These are phyloP conservation scores for Colletotrichum euphorbiae DNA, from an alignment of 2,329 filamentous ascomycete genomes.

Conservation along the genomic window DNA sequence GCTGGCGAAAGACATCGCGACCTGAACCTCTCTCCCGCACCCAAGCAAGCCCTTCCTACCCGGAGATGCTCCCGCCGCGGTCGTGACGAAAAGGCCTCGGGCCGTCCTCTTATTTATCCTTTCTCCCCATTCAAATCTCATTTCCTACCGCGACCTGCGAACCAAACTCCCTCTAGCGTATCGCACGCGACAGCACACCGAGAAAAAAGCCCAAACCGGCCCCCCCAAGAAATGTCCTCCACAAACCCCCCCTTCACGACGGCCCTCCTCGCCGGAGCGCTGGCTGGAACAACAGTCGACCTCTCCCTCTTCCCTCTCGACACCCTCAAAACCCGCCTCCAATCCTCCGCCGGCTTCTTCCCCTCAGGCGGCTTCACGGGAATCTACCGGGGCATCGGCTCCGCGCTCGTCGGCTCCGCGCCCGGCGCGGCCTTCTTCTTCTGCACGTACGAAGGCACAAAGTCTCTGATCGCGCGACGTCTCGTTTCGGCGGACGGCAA, in stretches of 20 bases:
- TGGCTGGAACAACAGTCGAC: slow-evolving; percentile 96
- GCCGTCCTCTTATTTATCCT: slow-evolving; percentile 2
- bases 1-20: background rate
- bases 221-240: slow-evolving; percentile 31
- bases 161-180: background rate
- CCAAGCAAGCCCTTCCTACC: background rate
- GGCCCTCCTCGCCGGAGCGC: slow-evolving; percentile 81
- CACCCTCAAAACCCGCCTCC: slow-evolving; percentile 97
- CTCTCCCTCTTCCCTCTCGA: slow-evolving; percentile 97
- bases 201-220: background rate
- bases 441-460: slow-evolving; percentile 88
- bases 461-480: slow-evolving; percentile 60
- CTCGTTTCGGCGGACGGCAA: slow-evolving; percentile 43
- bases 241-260: slow-evolving; percentile 61
- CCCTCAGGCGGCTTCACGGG: slow-evolving; percentile 88
- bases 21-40: background rate
- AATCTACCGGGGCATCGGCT: slow-evolving; percentile 93
- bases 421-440: slow-evolving; percentile 98
- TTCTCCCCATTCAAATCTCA: background rate
- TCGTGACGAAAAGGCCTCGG: slow-evolving; percentile 3
- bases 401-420: slow-evolving; percentile 88
- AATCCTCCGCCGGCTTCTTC: slow-evolving; percentile 82
- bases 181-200: slow-evolving; percentile 16
- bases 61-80: slow-evolving; percentile 12
- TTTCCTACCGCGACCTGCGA: background rate